Conservation (phyloP, 2,329 filamentous ascomycete genomes). For the Lecanicillium sp. region DNA sequence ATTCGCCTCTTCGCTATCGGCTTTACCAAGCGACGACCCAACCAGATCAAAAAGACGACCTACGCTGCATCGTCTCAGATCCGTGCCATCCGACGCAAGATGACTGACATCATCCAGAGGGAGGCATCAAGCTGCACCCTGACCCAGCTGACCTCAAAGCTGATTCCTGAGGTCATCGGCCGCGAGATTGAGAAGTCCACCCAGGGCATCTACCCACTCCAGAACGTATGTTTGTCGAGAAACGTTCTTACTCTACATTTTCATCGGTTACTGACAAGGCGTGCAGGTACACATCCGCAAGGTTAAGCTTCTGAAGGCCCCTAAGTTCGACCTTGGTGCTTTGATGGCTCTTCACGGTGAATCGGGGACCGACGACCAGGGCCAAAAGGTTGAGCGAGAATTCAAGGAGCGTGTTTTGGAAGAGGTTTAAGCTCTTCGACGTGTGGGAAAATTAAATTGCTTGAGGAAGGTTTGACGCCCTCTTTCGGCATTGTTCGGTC, state of each 20-base stretch:
- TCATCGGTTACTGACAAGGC: conserved; percentile 14
- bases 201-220: conserved; percentile 98
- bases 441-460: conserved; percentile 9
- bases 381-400: conserved; percentile 97
- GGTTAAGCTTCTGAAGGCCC: conserved; percentile 97
- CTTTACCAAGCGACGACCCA: conserved; percentile 98
- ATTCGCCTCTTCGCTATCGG: conserved; percentile 97
- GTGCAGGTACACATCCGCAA: conserved; percentile 95
- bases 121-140: conserved; percentile 93
- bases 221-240: conserved; percentile 64
- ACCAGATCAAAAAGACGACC: conserved; percentile 99
- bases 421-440: conserved; percentile 63
- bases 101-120: conserved; percentile 97
- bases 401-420: conserved; percentile 98
- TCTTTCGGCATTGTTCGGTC: conserved; percentile 31
- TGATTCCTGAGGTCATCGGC: conserved; percentile 98
- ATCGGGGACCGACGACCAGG: conserved; percentile 89
- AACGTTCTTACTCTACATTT: background rate
- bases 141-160: conserved; percentile 93
- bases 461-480: background rate
- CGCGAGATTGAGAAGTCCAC: conserved; percentile 99
- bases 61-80: conserved; percentile 97
- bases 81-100: conserved; percentile 97
- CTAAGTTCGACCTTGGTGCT: conserved; percentile 98
- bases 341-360: conserved; percentile 96